phyloP scores from a whole-genome alignment of 78 protist genomes.

The Dictyostelium citrinum region DNA sequence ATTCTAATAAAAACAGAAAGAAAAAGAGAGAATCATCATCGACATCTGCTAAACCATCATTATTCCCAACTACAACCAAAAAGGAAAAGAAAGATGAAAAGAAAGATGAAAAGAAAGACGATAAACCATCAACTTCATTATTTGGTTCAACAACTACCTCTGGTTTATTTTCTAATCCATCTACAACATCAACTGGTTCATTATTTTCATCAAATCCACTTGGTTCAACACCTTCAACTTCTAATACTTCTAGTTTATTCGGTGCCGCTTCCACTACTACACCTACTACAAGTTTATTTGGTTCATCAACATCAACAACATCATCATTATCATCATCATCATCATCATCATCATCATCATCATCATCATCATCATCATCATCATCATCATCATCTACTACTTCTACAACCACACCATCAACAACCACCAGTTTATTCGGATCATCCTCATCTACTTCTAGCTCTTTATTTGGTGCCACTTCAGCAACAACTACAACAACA shows the following conservation, averaged over 20 bases:
- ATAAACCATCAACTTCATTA: background rate
- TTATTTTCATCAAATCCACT: background rate
- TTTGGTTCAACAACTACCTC: background rate
- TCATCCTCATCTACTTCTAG: background rate
- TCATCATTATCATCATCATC: background rate
- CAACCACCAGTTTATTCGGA: background rate
- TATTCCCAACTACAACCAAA: background rate
- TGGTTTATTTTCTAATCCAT: background rate
- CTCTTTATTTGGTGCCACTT: background rate
- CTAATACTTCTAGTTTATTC: background rate
- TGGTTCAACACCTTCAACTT: background rate
- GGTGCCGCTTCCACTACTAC: background rate
- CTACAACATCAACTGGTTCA: background rate
- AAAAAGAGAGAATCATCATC: background rate
- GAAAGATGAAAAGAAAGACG: background rate
- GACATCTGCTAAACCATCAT: background rate
- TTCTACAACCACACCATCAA: background rate
- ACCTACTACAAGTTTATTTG: slow-evolving; percentile 3
- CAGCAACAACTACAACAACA: background rate
- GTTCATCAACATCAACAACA: background rate
- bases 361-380: background rate
- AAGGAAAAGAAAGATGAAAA: background rate
- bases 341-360: background rate
- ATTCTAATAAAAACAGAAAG: background rate
- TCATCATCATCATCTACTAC: background rate